Percentiles rank a stretch among this genome's conserved stretches.
phyloP scores from a whole-genome alignment of 768 basidiomycete genomes.

The Suillus spraguei region DNA sequence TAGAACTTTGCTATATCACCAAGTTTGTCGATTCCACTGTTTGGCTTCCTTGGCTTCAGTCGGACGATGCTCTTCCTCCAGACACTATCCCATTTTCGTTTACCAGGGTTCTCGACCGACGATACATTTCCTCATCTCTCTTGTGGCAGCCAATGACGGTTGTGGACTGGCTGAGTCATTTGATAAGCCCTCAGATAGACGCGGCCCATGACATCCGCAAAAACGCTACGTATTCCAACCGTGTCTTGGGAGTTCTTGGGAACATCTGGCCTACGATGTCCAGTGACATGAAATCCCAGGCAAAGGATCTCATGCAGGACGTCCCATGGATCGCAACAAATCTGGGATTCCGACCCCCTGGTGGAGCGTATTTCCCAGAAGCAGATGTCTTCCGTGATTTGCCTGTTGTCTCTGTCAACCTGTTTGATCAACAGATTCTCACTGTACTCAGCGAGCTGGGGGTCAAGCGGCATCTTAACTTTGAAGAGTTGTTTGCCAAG shows the following conservation, averaged over 20 bases:
- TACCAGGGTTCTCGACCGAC: constrained; percentile 55
- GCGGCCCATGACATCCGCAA: constrained; percentile 58
- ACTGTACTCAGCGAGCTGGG: constrained; percentile 64
- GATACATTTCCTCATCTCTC: constrained; percentile 57
- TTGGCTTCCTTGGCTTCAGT: constrained; percentile 56
- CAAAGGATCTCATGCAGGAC: constrained; percentile 49
- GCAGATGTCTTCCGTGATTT: constrained; percentile 91
- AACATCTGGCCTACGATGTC: constrained; percentile 63
- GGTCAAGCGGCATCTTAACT: constrained; percentile 79
- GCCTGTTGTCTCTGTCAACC: constrained; percentile 60
- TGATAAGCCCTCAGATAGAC: constrained; percentile 49
- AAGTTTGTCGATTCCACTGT: constrained; percentile 66
- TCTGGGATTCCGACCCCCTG: constrained; percentile 66
- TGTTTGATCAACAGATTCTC: constrained; percentile 57
- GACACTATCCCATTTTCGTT: constrained; percentile 70
- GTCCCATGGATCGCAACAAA: constrained; percentile 74
- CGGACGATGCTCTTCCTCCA: constrained; percentile 74
- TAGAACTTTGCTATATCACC: constrained; percentile 63
- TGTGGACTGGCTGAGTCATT: constrained; percentile 68
- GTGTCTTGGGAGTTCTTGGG: constrained; percentile 55
- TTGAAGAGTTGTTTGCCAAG: constrained; percentile 85
- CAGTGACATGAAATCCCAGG: constrained; percentile 45
- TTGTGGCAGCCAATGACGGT: constrained; percentile 77
- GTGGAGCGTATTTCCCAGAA: constrained; percentile 78
- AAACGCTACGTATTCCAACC: constrained; percentile 75